Evolutionary conservation across 2,329 filamentous ascomycete species (phyloP), one percentile per base, ranked within the genome.

Genomic region (Pyrenochaeta sp.): DNA sequence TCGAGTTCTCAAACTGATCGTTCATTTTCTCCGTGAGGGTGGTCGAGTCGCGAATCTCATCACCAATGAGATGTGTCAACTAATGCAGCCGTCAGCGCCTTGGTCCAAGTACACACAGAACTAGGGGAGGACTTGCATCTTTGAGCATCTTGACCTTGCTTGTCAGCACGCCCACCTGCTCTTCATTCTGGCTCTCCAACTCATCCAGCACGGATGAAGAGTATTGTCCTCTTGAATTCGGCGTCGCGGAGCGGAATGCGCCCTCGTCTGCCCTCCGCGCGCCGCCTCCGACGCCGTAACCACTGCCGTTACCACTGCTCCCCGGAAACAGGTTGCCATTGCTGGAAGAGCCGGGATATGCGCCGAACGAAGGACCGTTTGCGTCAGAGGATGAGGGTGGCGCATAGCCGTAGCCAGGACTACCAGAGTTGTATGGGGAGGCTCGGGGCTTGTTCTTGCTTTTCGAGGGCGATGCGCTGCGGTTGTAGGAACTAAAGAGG

Each of bases 11-110:
- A 68, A 97, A 99, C 4, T 85, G 83, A 65, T 96, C 90, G 72
- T 97, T 97, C 87, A 99, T 96, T 74, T 91, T 93, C 61, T 96
- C 90, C 2, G 91, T 89, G 3, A 97, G 81, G 2, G 89, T 86
- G 2, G 90, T 89, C 10, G 89, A 94, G 53, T 96, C 89, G 59
- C 93, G 84, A 64, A 97, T 97, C 74, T 97, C 94, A 66, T 95
- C 90, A 54, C 94, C 94, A 57, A 99, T 99, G 4, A 92, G 90
- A 24, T 90, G 76, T 1, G 92, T 96, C 77, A 99, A 87, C 89
- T 66, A 18, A 4, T 13, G n/a, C n/a, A n/a, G n/a, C n/a, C n/a
- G n/a, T n/a, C n/a, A n/a, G n/a, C n/a, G n/a, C n/a, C n/a, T n/a
- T n/a, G n/a, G n/a, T n/a, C n/a, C n/a, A n/a, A n/a, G n/a, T n/a